Base-by-base conservation (phyloP, 2,329 filamentous ascomycete genomes). In the Clonostachys rosea region DNA sequence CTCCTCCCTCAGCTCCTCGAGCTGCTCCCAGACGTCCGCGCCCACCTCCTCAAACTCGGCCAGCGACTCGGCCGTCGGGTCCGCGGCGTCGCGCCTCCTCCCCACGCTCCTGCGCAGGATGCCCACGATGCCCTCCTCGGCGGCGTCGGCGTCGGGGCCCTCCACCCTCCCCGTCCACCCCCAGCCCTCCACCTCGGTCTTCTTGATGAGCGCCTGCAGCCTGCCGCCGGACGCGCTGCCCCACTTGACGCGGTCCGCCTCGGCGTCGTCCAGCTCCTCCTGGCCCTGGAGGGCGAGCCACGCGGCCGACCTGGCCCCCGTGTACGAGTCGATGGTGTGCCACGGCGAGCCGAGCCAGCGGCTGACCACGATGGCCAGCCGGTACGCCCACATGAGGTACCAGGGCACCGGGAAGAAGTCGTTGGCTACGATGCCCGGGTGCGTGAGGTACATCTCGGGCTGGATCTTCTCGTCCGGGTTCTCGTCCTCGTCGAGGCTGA, bases 141-240 rank as follows among this genome's bases (percentile, higher is more conserved):
- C 56, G 59, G 76, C 79, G 4, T 66, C 68, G 36, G 67, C 62
- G 44, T 59, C 59, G 3, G 69, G 66, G 8, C 68, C 54, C 52
- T 75, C 74, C n/a, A 75, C 70, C 10, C 66, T 70, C 47, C 86
- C 84, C 52, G 81, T 71, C 66, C 83, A 86, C 0, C 90, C 91
- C 91, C 91, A 96, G 8, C 90, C 89, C 40, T 89, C 83, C 4
- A 95, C 85, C 64, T 96, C 89, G 2, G 91, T 95, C 57, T 82
- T 81, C 65, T 85, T 86, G 6, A 89, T 80, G 37, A 76, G 70
- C 49, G 79, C 76, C 17, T 74, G 68, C 0, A 86, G 83, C 47
- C 68, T 64, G 11, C 77, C 64, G 53, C 85, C 78, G 9, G 78
- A 78, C n/a, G 81, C 79, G 33, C 86, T 87, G 4, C 92, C 92